phyloP scores from a whole-genome alignment of 306 rosid species.

The Alnus glutinosa region DNA sequence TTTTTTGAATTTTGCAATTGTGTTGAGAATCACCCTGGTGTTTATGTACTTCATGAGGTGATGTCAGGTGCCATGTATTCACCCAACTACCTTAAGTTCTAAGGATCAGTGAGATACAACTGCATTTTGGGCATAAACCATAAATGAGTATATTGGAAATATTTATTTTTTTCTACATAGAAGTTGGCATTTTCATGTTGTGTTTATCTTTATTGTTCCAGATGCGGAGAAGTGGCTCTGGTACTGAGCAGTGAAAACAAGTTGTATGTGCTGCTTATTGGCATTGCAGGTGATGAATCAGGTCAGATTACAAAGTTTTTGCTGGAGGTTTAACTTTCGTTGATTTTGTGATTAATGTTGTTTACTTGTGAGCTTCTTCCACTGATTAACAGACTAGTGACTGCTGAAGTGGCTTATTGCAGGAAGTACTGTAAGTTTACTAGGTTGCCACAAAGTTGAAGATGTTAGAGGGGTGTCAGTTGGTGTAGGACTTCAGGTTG shows the following conservation, averaged over 20 bases:
- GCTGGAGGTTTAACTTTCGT: constrained; percentile 23
- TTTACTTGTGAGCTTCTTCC: constrained; percentile 4
- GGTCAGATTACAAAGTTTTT: constrained; percentile 49
- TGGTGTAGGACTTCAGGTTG: constrained; percentile 87
- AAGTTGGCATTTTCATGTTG: constrained; percentile 9
- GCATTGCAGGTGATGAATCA: constrained; percentile 55
- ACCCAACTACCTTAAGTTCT: neutral
- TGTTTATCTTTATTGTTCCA: constrained; percentile 17
- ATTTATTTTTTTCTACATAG: neutral
- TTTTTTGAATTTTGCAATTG: neutral
- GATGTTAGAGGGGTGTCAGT: constrained; percentile 73
- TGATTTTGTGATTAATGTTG: neutral
- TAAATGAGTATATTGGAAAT: too few relatives aligned
- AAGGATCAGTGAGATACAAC: neutral
- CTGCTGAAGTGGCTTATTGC: constrained; percentile 27
- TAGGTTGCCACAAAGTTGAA: constrained; percentile 63
- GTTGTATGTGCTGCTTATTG: constrained; percentile 67
- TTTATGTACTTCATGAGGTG: constrained; percentile 2
- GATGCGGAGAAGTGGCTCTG: constrained; percentile 73
- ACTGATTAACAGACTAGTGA: constrained; percentile 11
- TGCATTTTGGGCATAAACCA: neutral
- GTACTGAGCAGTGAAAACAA: constrained; percentile 75
- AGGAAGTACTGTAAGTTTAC: constrained; percentile 49
- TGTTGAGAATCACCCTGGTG: neutral
- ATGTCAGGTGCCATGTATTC: neutral